Evolutionary conservation across 2,329 filamentous ascomycete genomes (phyloP).

Genomic region (Cladophialophora exuberans): DNA sequence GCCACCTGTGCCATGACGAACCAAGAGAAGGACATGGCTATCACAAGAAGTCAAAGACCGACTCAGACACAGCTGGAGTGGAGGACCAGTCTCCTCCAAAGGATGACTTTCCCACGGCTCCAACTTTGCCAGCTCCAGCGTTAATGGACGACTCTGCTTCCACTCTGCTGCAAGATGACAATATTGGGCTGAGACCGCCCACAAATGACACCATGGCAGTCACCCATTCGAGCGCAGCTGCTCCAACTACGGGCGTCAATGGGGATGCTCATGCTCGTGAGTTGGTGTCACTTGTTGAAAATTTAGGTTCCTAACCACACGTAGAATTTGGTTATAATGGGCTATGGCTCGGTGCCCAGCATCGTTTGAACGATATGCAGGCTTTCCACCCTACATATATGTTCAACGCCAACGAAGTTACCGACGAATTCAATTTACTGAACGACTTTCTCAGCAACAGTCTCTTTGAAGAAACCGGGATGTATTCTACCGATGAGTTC

Average conservation of each 20-base stretch:
- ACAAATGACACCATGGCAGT: slow-evolving; percentile 31
- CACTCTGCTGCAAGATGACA: slow-evolving; percentile 45
- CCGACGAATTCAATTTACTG: slow-evolving; percentile 93
- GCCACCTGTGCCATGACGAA: slow-evolving; percentile 97
- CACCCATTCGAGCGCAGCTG: slow-evolving; percentile 58
- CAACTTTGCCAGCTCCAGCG: slow-evolving; percentile 59
- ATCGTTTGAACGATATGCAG: slow-evolving; percentile 91
- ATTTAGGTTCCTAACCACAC: slow-evolving; percentile 35
- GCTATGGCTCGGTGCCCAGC: slow-evolving; percentile 73
- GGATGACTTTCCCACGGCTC: slow-evolving; percentile 47
- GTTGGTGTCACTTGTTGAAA: slow-evolving; percentile 43
- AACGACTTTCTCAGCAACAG: slow-evolving; percentile 96
- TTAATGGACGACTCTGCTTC: slow-evolving; percentile 58
- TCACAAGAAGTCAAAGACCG: slow-evolving; percentile 77
- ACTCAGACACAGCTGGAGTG: slow-evolving; percentile 58
- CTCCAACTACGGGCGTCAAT: slow-evolving; percentile 67
- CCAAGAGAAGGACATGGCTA: slow-evolving; percentile 69
- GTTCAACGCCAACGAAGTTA: slow-evolving; percentile 91
- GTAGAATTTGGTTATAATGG: slow-evolving; percentile 82
- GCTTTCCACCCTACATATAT: slow-evolving; percentile 92
- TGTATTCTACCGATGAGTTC: slow-evolving; percentile 68
- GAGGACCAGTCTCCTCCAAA: slow-evolving; percentile 59
- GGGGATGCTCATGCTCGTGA: slow-evolving; percentile 75
- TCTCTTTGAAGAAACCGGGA: slow-evolving; percentile 75
- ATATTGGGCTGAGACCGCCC: slow-evolving; percentile 55